phyloP scores from a whole-genome alignment of 2,329 filamentous ascomycete species.

The Pseudopyrenochaeta lycopersici region DNA sequence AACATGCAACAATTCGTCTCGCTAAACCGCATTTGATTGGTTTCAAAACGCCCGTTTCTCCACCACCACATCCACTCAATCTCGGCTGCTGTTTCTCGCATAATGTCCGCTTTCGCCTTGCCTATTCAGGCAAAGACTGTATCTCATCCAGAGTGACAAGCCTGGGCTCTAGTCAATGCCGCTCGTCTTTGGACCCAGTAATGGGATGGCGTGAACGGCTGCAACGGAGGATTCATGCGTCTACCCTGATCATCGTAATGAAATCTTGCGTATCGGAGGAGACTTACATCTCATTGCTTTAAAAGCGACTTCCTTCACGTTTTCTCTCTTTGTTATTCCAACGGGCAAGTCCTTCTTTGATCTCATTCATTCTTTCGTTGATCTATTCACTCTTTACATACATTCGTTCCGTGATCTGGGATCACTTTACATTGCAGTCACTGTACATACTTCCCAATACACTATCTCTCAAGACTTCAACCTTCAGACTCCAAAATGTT shows the following conservation, averaged over 20 bases:
- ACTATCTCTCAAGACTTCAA: slow-evolving; percentile 2
- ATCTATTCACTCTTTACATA: slow-evolving; percentile 17
- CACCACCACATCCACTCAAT: slow-evolving; percentile 28
- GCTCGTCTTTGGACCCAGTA: slow-evolving; percentile 12
- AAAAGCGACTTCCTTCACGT: slow-evolving; percentile 12
- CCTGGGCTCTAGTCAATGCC: slow-evolving; percentile 16
- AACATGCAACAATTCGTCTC: slow-evolving; percentile 12
- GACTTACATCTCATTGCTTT: slow-evolving; percentile 1
- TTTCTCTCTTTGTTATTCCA: slow-evolving; percentile 20
- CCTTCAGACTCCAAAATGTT: slow-evolving; percentile 34
- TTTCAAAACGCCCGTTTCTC: slow-evolving; percentile 35
- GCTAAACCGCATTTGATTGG: slow-evolving; percentile 23
- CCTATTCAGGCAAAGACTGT: slow-evolving; percentile 11
- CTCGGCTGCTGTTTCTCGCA: slow-evolving; percentile 28
- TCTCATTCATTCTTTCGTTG: slow-evolving; percentile 28
- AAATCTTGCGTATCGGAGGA: slow-evolving; percentile 13
- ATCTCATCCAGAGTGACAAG: slow-evolving; percentile 25
- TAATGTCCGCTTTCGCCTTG: slow-evolving; percentile 15
- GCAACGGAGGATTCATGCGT: slow-evolving; percentile 26
- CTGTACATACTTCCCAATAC: slow-evolving; percentile 14
- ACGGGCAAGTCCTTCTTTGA: slow-evolving; percentile 34
- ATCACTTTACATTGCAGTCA: slow-evolving; percentile 23
- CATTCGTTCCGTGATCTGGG: slow-evolving; percentile 35
- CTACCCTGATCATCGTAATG: slow-evolving; percentile 25
- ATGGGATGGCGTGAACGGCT: slow-evolving; percentile 23